These are phyloP conservation scores for Leptographium procerum DNA, from an alignment of 2,329 filamentous ascomycete species.

Conservation along the genomic window DNA sequence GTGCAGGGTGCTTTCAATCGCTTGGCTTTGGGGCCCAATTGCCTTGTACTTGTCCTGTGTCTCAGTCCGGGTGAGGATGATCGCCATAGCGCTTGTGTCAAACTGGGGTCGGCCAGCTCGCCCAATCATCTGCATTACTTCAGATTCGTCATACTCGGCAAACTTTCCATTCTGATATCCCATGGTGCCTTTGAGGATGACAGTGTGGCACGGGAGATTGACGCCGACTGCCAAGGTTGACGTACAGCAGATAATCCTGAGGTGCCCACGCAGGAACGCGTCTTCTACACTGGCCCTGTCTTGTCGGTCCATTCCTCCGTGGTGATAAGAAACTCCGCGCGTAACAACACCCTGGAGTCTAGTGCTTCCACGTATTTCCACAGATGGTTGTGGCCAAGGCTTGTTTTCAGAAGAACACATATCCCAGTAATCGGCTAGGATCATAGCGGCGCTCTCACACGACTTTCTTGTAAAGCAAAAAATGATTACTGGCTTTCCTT, in stretches of 20 bases:
- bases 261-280: slow-evolving; percentile 56
- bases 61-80: slow-evolving; percentile 65
- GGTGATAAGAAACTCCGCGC: slow-evolving; percentile 67
- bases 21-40: slow-evolving; percentile 61
- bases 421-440: slow-evolving; percentile 56
- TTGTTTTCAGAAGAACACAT: slow-evolving; percentile 36
- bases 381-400: slow-evolving; percentile 51
- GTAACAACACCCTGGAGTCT: slow-evolving; percentile 42
- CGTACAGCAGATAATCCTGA: slow-evolving; percentile 76
- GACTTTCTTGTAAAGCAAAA: slow-evolving; percentile 73
- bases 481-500: slow-evolving; percentile 66
- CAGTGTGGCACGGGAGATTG: slow-evolving; percentile 73
- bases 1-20: slow-evolving; percentile 69
- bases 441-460: slow-evolving; percentile 54
- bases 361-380: slow-evolving; percentile 40
- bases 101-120: slow-evolving; percentile 77
- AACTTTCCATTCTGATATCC: slow-evolving; percentile 47
- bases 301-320: slow-evolving; percentile 56
- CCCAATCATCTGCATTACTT: slow-evolving; percentile 86
- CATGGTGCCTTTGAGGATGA: slow-evolving; percentile 71
- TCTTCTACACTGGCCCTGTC: slow-evolving; percentile 59
- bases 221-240: slow-evolving; percentile 76
- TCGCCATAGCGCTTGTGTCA: slow-evolving; percentile 61
- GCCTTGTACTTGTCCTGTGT: slow-evolving; percentile 57
- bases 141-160: slow-evolving; percentile 68